Evolutionary conservation across 1,284 basidiomycete genomes (phyloP).

Genomic region (Coriolopsis trogii): DNA sequence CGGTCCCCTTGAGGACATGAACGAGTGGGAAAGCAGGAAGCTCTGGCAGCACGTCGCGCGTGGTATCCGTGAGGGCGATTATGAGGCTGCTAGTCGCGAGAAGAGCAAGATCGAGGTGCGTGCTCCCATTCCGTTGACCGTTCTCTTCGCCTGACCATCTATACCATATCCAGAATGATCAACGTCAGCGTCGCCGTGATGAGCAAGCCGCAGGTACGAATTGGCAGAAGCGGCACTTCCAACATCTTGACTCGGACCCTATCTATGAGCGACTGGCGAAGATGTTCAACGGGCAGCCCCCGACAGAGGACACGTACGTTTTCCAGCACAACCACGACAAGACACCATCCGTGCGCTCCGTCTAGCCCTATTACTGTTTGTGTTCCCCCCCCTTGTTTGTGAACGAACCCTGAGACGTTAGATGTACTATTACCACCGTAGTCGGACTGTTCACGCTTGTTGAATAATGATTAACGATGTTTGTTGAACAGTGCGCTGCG

Average conservation of each 20-base stretch:
- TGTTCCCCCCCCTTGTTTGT: no score
- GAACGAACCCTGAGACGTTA: background rate
- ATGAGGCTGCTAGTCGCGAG: slow-evolving; percentile 87
- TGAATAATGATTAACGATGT: no score
- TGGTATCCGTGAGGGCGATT: slow-evolving; percentile 91
- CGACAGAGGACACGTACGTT: slow-evolving; percentile 68
- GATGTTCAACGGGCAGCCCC: slow-evolving; percentile 55
- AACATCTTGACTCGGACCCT: slow-evolving; percentile 66
- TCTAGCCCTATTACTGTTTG: background rate
- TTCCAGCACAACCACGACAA: slow-evolving; percentile 45
- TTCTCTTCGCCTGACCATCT: background rate
- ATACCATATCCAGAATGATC: slow-evolving; percentile 70
- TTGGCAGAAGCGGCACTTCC: slow-evolving; percentile 83
- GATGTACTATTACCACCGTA: background rate
- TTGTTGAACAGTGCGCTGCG: no score
- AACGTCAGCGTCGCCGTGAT: slow-evolving; percentile 87
- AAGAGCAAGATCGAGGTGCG: slow-evolving; percentile 91
- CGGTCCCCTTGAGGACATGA: slow-evolving; percentile 60
- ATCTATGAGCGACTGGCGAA: slow-evolving; percentile 67
- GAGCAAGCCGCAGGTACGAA: slow-evolving; percentile 73
- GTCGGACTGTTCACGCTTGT: no score
- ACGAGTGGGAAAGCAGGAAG: slow-evolving; percentile 85
- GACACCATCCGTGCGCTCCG: slow-evolving; percentile 4
- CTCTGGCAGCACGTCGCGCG: slow-evolving; percentile 90
- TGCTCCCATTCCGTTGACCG: background rate